Conservation (phyloP, 2,329 filamentous ascomycete genomes). For the Lasiodiplodia hormozganensis region DNA sequence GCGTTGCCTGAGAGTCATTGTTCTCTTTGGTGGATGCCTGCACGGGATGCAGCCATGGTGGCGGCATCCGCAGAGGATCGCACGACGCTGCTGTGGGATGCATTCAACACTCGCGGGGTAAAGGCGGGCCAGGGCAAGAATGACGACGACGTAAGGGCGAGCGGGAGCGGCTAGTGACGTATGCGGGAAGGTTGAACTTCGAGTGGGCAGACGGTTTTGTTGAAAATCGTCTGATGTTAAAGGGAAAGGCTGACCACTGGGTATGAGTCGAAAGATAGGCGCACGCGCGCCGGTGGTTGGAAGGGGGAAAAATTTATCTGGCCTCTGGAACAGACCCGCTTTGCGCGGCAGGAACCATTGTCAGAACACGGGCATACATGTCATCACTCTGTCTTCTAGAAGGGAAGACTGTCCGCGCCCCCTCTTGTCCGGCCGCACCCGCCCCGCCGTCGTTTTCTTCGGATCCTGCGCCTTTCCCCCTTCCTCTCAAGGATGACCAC, state of each 20-base stretch:
- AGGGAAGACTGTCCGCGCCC: too few relatives aligned
- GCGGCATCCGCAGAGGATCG: slow-evolving; percentile 23
- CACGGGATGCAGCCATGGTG: slow-evolving; percentile 27
- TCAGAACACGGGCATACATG: not conserved
- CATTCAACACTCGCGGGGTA: slow-evolving; percentile 13
- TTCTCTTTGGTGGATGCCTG: slow-evolving; percentile 5
- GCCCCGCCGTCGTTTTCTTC: not conserved
- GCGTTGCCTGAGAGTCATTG: slow-evolving; percentile 9
- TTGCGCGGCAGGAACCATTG: slow-evolving; percentile 3
- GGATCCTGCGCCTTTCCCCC: not conserved
- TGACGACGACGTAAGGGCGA: not conserved
- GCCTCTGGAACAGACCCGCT: slow-evolving; percentile 17
- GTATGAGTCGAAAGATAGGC: slow-evolving; percentile 12
- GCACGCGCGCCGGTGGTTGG: not conserved
- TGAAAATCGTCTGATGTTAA: slow-evolving; percentile 24
- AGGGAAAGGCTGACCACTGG: not conserved
- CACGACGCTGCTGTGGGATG: slow-evolving; percentile 20
- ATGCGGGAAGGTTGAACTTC: slow-evolving; percentile 26
- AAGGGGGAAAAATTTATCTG: slow-evolving; percentile 24
- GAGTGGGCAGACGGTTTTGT: slow-evolving; percentile 21
- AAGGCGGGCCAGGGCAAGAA: not conserved
- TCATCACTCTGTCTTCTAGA: not conserved
- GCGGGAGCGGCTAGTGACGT: slow-evolving; percentile 13
- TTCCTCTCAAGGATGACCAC: not conserved
- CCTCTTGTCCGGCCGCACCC: not conserved